These are phyloP conservation scores for Malus asiatica DNA, from an alignment of 306 rosid species.

Conservation along the genomic window DNA sequence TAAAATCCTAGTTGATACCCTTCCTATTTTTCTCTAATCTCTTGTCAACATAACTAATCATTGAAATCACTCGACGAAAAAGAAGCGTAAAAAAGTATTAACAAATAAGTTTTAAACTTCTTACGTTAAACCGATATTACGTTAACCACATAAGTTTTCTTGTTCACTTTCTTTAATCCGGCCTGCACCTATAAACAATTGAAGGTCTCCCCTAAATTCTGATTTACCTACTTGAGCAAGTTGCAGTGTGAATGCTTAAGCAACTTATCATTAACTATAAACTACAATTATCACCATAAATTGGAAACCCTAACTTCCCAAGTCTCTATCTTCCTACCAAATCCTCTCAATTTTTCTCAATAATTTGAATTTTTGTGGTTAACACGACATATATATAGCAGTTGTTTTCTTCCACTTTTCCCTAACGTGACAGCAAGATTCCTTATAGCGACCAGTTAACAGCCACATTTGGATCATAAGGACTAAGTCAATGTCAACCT, in stretches of 20 bases:
- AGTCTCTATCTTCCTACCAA: neutral
- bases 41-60: neutral
- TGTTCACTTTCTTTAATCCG: neutral
- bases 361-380: neutral
- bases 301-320: neutral
- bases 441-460: neutral
- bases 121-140: neutral
- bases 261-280: neutral
- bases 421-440: neutral
- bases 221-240: neutral
- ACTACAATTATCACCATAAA: neutral
- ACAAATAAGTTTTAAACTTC: neutral
- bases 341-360: neutral
- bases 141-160: neutral
- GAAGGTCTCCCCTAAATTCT: too few species aligned
- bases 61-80: neutral
- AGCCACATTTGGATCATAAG: neutral
- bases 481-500: constrained; percentile 7
- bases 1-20: neutral
- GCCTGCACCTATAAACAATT: neutral
- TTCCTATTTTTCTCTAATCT: neutral
- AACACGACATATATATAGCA: neutral
- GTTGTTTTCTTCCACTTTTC: neutral
- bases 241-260: neutral
- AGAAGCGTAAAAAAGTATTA: neutral